phyloP scores from a whole-genome alignment of 352 stramenopile genomes.

The Phytophthora tentaculata region DNA sequence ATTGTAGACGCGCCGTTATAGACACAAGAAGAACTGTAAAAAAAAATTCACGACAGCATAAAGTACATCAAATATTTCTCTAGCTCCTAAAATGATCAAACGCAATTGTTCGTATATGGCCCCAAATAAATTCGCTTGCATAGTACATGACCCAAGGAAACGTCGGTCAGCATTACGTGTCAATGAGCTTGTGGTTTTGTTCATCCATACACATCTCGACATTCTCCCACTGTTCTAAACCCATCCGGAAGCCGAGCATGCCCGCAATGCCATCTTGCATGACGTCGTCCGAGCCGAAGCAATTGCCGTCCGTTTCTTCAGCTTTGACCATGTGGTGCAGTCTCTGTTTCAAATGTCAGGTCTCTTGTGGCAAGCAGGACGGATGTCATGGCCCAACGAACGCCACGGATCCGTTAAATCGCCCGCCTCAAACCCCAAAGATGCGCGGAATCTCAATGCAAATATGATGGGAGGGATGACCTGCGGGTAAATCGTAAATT shows the following conservation, averaged over 20 bases:
- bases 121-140: too few species aligned
- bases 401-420: conserved; percentile 9
- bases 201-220: background rate
- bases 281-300: conserved; percentile 11
- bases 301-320: conserved; percentile 17
- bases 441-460: conserved; percentile 5
- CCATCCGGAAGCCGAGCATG: conserved; percentile 25
- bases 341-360: background rate
- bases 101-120: too few species aligned
- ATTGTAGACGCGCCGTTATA: too few species aligned
- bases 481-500: background rate
- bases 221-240: background rate
- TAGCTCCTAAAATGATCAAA: too few species aligned
- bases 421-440: conserved; percentile 11
- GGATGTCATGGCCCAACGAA: conserved; percentile 10
- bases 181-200: background rate
- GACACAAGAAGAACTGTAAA: too few species aligned
- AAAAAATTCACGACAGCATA: too few species aligned
- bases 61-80: too few species aligned
- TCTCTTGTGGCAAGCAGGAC: conserved; percentile 6
- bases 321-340: conserved; percentile 11
- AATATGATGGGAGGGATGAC: conserved; percentile 10
- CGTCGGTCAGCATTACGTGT: background rate
- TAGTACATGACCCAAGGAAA: too few species aligned
- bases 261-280: background rate